Conservation (phyloP, 1,139 yeast genomes). For the Yamadazyma friedrichii region DNA sequence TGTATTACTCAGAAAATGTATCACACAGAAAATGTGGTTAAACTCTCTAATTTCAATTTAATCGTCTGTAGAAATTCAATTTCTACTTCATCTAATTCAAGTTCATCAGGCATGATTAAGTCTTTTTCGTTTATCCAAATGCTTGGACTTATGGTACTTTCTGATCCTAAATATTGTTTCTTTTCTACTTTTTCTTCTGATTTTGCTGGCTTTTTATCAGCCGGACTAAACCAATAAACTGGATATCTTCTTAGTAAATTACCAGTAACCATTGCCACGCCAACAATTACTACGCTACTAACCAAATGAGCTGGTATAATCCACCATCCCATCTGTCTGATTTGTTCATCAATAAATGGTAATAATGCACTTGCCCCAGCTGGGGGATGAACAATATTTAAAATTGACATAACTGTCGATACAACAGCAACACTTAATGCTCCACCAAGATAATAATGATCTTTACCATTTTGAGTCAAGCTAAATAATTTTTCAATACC, state of each 20-base stretch:
- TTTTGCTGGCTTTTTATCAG: not conserved
- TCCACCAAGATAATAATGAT: conserved; percentile 59
- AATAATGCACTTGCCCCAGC: conserved; percentile 72
- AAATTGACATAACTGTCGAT: conserved; percentile 55
- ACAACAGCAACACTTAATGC: conserved; percentile 59
- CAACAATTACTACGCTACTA: conserved; percentile 48
- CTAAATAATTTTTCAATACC: conserved; percentile 55
- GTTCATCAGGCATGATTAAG: conserved; percentile 23
- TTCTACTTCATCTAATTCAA: conserved; percentile 27
- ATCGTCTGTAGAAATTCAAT: conserved; percentile 25
- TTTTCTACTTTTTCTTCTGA: conserved; percentile 1
- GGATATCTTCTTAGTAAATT: conserved; percentile 60
- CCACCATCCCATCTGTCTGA: conserved; percentile 65
- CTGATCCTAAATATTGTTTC: conserved; percentile 1
- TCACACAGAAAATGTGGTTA: not conserved
- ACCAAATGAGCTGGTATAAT: conserved; percentile 58
- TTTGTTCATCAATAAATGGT: conserved; percentile 49
- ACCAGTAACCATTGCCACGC: conserved; percentile 55
- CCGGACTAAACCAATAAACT: conserved; percentile 61
- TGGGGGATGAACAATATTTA: conserved; percentile 69
- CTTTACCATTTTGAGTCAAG: conserved; percentile 35
- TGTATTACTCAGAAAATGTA: not conserved
- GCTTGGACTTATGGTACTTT: conserved; percentile 2
- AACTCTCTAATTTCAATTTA: conserved; percentile 17
- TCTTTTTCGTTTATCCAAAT: conserved; percentile 10